Percentiles rank a stretch among this genome's conserved stretches.
These are phyloP conservation scores for Diaporthe capsici DNA, from an alignment of 2,329 filamentous ascomycete genomes.

Conservation along the genomic window DNA sequence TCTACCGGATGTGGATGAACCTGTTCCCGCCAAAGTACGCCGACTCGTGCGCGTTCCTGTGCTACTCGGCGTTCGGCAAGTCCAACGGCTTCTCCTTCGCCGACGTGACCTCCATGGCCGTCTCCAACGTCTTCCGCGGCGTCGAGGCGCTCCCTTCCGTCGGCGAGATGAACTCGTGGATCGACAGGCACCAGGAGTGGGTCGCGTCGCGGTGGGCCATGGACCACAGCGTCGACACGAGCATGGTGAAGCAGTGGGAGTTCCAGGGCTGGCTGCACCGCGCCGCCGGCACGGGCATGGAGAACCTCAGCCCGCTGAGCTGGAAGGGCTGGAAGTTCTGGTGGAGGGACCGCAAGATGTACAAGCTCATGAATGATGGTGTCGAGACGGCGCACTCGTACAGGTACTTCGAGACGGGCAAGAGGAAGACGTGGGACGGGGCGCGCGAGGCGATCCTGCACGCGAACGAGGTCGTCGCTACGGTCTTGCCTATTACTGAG, in stretches of 20 bases:
- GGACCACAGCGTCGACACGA: slow-evolving; percentile 39
- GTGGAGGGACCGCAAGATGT: slow-evolving; percentile 40
- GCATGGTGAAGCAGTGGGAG: slow-evolving; percentile 41
- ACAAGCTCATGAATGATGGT: slow-evolving; percentile 40
- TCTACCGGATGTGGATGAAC: slow-evolving; percentile 42
- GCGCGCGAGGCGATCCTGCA: slow-evolving; percentile 41
- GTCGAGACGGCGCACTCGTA: slow-evolving; percentile 43
- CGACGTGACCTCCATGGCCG: slow-evolving; percentile 60
- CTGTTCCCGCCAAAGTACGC: slow-evolving; percentile 40
- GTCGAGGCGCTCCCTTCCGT: slow-evolving; percentile 53
- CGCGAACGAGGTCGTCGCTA: slow-evolving; percentile 36
- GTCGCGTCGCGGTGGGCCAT: slow-evolving; percentile 48
- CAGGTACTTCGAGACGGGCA: slow-evolving; percentile 42
- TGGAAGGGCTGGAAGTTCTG: slow-evolving; percentile 42
- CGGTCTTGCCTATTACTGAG: slow-evolving; percentile 33
- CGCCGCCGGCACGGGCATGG: slow-evolving; percentile 42
- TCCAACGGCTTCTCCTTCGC: slow-evolving; percentile 55
- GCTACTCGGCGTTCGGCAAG: slow-evolving; percentile 51
- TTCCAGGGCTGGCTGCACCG: slow-evolving; percentile 41
- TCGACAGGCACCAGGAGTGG: slow-evolving; percentile 53
- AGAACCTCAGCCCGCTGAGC: slow-evolving; percentile 40
- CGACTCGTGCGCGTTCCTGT: slow-evolving; percentile 60
- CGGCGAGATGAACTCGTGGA: slow-evolving; percentile 53
- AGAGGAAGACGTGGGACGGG: slow-evolving; percentile 43
- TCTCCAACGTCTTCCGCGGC: slow-evolving; percentile 61